Conservation (phyloP, 2,329 filamentous ascomycete species). For the Talaromyces rugulosus region DNA sequence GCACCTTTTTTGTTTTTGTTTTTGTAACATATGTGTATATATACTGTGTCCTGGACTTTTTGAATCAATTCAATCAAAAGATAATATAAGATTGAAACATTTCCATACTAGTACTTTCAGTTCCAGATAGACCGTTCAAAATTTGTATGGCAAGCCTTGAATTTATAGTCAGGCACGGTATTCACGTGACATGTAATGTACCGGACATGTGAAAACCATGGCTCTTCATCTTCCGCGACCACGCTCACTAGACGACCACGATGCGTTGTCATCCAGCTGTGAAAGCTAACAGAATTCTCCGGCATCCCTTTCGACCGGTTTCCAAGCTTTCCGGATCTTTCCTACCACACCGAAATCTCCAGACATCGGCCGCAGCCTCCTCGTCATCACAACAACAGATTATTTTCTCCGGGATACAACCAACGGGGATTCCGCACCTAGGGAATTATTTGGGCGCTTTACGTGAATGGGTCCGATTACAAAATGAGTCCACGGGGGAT, state of each 20-base stretch:
- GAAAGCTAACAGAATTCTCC: not conserved
- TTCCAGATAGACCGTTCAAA: not conserved
- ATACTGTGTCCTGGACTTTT: not conserved
- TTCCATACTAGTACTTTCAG: not conserved
- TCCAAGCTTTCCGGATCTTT: not conserved
- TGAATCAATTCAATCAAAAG: not conserved
- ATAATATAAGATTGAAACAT: not conserved
- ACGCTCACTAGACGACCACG: not conserved
- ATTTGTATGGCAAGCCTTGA: not conserved
- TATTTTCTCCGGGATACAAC: conserved; percentile 95
- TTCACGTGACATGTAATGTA: not conserved
- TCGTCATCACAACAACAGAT: conserved; percentile 34
- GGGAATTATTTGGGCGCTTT: conserved; percentile 94
- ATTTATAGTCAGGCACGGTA: not conserved
- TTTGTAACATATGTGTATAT: conserved; percentile 1
- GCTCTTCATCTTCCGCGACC: not conserved
- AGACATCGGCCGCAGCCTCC: not conserved
- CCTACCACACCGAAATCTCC: conserved; percentile 2
- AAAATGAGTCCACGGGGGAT: conserved; percentile 55
- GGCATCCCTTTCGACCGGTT: not conserved
- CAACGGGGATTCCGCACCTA: conserved; percentile 87
- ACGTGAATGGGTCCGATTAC: conserved; percentile 77
- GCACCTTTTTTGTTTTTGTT: not conserved
- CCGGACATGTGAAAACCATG: not conserved
- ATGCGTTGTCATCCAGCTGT: not conserved